These are phyloP conservation scores for Hyaloscypha finlandica DNA, from an alignment of 495 filamentous ascomycete species.

Conservation along the genomic window DNA sequence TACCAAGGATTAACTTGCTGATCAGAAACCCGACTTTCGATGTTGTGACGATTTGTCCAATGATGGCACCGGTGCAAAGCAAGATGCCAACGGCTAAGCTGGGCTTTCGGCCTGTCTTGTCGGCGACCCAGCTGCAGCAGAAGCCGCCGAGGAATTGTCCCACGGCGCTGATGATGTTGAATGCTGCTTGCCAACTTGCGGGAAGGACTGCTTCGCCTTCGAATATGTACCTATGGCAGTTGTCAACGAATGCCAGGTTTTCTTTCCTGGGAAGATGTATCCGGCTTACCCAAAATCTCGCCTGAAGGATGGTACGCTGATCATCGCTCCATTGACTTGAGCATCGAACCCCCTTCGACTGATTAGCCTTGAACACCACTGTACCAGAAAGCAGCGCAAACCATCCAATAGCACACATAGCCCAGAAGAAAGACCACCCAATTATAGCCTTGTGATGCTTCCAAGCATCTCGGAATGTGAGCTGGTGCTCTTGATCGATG, in stretches of 20 bases:
- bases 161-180: slow-evolving; percentile 37
- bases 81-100: slow-evolving; percentile 16
- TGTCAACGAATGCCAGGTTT: background rate
- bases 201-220: slow-evolving; percentile 36
- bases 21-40: slow-evolving; percentile 34
- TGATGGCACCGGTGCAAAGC: slow-evolving; percentile 33
- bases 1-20: slow-evolving; percentile 39
- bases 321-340: slow-evolving; percentile 42
- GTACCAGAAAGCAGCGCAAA: slow-evolving; percentile 7
- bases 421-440: slow-evolving; percentile 28
- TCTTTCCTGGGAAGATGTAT: background rate
- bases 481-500: background rate
- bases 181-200: slow-evolving; percentile 40
- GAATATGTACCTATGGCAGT: slow-evolving; percentile 29
- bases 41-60: slow-evolving; percentile 36
- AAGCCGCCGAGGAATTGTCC: slow-evolving; percentile 42
- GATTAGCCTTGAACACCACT: background rate
- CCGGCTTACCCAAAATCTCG: slow-evolving; percentile 35
- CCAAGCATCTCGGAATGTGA: slow-evolving; percentile 17
- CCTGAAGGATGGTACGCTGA: slow-evolving; percentile 40
- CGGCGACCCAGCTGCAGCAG: slow-evolving; percentile 35
- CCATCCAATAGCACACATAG: slow-evolving; percentile 34
- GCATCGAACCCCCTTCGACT: slow-evolving; percentile 42
- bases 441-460: slow-evolving; percentile 22
- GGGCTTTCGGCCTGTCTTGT: slow-evolving; percentile 34